Evolutionary conservation across 805 yeast genomes (phyloP), one percentile per base, ranked within the genome.

Genomic region (Lipomyces japonicus): DNA sequence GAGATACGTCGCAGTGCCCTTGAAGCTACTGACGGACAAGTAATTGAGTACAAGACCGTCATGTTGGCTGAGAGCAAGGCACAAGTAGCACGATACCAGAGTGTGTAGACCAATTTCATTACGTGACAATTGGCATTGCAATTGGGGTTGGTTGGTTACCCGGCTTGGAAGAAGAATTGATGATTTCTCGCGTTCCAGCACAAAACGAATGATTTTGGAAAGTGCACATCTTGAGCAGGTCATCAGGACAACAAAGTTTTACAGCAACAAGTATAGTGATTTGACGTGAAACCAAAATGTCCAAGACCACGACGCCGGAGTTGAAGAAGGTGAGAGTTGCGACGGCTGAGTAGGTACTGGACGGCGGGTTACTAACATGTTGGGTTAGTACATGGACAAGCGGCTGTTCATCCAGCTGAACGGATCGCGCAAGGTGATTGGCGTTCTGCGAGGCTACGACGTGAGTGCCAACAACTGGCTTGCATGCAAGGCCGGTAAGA

Each of bases 371-470:
- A 14, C 26, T 50, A n/a, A n/a, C n/a, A n/a, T n/a, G n/a, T n/a
- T n/a, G n/a, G n/a, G n/a, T n/a, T 59, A 84, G 82, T 88, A 86
- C 65, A 75, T 87, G 78, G 90, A 86, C 63, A 86, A 86, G 68
- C 78, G 79, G 61, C 74, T 91, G 24, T 73, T 80, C 12, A 71
- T 91, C 16, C 85, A 84, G 57, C 73, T 91, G 52, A 88, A 87
- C 65, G 95, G 95, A 1, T 70, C 84, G 12, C 75, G 97, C 44
- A 78, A 77, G 59, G 79, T 91, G 1, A 77, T 79, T n/a, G 97
- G 97, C 1, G 77, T 78, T 10, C 74, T 91, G 47, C 74, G 86
- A 61, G 97, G 97, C 1, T 91, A 81, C 65, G 97, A 91, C 64
- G 78, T 80, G 24, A 61, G 51, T 65, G 61, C n/a, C n/a, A 28